These are phyloP conservation scores for Rhodotorula sp. DNA, from an alignment of 1,284 basidiomycete species.

Conservation along the genomic window DNA sequence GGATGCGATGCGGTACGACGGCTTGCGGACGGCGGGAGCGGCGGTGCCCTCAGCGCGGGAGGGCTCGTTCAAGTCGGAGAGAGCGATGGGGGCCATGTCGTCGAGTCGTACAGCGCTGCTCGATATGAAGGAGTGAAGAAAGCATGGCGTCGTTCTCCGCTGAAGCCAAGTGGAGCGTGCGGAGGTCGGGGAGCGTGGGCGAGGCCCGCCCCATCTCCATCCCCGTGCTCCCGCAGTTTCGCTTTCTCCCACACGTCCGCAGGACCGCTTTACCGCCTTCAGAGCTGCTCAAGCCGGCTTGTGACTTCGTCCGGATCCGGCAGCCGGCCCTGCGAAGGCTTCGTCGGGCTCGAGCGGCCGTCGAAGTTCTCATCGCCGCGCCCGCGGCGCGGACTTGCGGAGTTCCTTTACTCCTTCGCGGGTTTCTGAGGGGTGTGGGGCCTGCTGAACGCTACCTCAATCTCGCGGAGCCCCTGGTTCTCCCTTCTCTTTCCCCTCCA, in stretches of 20 bases:
- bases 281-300: no score
- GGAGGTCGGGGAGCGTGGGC: not conserved
- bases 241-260: not conserved
- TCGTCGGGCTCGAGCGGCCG: no score
- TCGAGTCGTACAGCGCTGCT: not conserved
- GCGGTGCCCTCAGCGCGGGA: conserved; percentile 37
- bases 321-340: not conserved
- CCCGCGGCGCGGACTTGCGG: not conserved
- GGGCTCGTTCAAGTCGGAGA: conserved; percentile 11
- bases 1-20: conserved; percentile 58
- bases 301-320: no score
- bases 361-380: not conserved
- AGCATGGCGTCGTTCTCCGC: not conserved
- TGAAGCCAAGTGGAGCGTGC: not conserved
- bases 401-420: not conserved
- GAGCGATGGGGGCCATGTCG: conserved; percentile 30
- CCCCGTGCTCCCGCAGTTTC: not conserved
- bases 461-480: not conserved
- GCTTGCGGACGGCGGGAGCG: conserved; percentile 22
- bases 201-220: not conserved
- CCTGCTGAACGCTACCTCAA: no score
- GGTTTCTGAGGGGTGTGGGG: not conserved
- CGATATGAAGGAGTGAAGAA: not conserved
- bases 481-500: not conserved
- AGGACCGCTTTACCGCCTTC: no score